Evolutionary conservation across 2,329 filamentous ascomycete species (phyloP), one percentile per base, ranked within the genome.

Genomic region (Lojkania enalia): DNA sequence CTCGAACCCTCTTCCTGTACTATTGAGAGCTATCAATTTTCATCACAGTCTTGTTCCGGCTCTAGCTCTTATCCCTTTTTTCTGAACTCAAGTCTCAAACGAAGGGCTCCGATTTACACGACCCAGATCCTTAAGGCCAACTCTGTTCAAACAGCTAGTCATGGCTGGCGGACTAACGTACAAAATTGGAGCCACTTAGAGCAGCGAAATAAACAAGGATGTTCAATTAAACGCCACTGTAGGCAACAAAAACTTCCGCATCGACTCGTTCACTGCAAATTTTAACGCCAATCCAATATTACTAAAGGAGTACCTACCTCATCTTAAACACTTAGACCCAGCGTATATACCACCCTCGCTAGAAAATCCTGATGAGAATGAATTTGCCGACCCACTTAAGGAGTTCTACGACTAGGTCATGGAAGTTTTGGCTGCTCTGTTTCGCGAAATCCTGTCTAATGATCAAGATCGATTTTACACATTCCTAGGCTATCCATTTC

Each of bases 121-220:
- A 39, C 20, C 35, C 35, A 39, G 27, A n/a, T n/a, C 23, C 23
- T 27, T 27, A 27, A 27, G 23, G 35, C 35, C 19, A 39, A 25
- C 35, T 23, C 19, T 39, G 35, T 27, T 39, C 19, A 39, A 23
- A 39, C 35, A 39, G 20, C 35, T 39, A 15, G 33, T 33, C 27
- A 74, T 47, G 71, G 71, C 27, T 71, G 73, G 39, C 44, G 71
- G 6, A 31, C 47, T 35, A 33, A 30, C 39, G 31, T 52, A 52
- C 43, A 40, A 52, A 35, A 52, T 52, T 25, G 49, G 46, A 36
- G 15, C 35, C 21, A 44, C 40, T 35, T 37, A 40, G 42, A 52
- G 47, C 46, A 52, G 49, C 46, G 38, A 41, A 16, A 20, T 35
- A 30, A 50, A 50, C 47, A 50, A 38, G 25, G 47, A 52, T 30